phyloP scores from a whole-genome alignment of 495 filamentous ascomycete genomes.

The Penicillium psychrofluorescens region DNA sequence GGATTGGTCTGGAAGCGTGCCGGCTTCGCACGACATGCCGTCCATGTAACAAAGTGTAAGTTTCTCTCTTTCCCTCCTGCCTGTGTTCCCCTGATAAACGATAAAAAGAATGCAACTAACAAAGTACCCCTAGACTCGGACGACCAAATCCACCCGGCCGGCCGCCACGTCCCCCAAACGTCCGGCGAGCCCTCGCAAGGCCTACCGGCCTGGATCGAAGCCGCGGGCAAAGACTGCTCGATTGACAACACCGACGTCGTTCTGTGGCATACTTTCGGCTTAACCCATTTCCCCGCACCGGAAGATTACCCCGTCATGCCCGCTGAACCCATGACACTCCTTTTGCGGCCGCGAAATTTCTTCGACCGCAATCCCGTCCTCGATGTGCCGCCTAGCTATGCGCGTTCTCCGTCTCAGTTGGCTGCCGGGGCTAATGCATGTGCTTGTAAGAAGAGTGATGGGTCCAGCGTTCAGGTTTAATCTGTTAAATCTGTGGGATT shows the following conservation, averaged over 20 bases:
- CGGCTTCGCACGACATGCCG: slow-evolving; percentile 83
- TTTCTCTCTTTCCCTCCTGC: background rate
- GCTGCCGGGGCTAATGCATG: slow-evolving; percentile 38
- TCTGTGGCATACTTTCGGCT: slow-evolving; percentile 93
- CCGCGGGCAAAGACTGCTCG: slow-evolving; percentile 54
- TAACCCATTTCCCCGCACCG: slow-evolving; percentile 85
- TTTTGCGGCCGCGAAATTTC: slow-evolving; percentile 82
- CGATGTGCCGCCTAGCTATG: slow-evolving; percentile 79
- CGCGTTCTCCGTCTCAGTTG: slow-evolving; percentile 65
- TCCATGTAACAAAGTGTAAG: slow-evolving; percentile 89
- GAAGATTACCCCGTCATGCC: slow-evolving; percentile 98
- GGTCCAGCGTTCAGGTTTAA: slow-evolving; percentile 36
- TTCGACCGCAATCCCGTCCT: slow-evolving; percentile 79
- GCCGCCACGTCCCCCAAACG: slow-evolving; percentile 89
- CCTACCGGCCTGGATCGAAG: slow-evolving; percentile 72
- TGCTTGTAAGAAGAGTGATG: slow-evolving; percentile 36
- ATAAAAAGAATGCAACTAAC: too few species aligned
- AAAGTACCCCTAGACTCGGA: slow-evolving; percentile 53
- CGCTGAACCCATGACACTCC: slow-evolving; percentile 77
- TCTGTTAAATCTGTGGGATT: too few species aligned
- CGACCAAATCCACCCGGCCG: slow-evolving; percentile 84
- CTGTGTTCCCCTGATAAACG: background rate
- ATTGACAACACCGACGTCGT: slow-evolving; percentile 86
- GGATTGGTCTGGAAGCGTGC: slow-evolving; percentile 90
- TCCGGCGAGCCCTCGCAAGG: slow-evolving; percentile 75